Conservation (phyloP, 2,329 filamentous ascomycete genomes). For the Beauveria sp. region DNA sequence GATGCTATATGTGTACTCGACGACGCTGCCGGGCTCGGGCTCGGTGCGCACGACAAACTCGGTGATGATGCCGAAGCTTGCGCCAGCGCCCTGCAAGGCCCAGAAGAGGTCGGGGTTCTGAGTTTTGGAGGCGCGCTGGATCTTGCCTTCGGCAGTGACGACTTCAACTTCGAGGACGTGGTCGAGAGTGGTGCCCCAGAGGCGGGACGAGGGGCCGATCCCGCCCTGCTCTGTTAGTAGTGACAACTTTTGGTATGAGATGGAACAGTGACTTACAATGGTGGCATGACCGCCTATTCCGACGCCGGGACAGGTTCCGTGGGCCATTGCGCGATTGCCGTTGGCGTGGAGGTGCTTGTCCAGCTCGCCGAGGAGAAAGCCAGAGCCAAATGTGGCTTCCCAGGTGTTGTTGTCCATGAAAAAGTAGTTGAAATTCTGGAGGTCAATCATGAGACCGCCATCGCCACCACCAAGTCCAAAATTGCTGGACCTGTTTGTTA, state of each 20-base stretch:
- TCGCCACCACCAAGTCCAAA: conserved; percentile 41
- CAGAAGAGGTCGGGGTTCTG: conserved; percentile 48
- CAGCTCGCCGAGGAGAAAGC: conserved; percentile 44
- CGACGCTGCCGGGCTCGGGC: conserved; percentile 44
- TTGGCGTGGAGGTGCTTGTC: conserved; percentile 41
- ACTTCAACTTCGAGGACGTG: conserved; percentile 48
- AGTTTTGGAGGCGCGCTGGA: conserved; percentile 38
- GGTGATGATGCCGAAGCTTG: conserved; percentile 49
- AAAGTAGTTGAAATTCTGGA: conserved; percentile 45
- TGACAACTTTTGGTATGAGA: no score
- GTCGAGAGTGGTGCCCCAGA: conserved; percentile 51
- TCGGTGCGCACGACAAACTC: conserved; percentile 50
- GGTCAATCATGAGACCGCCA: conserved; percentile 46
- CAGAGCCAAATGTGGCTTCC: conserved; percentile 48
- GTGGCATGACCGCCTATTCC: conserved; percentile 53
- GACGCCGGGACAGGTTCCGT: conserved; percentile 52
- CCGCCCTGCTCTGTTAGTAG: conserved; percentile 32
- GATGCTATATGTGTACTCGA: conserved; percentile 52
- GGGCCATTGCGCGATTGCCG: conserved; percentile 49
- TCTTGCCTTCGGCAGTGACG: conserved; percentile 47
- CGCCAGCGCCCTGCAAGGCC: conserved; percentile 48
- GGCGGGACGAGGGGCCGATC: conserved; percentile 49
- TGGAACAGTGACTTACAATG: conserved; percentile 32
- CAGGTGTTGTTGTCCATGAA: conserved; percentile 44
- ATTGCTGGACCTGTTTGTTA: conserved; percentile 21